Conservation (phyloP, 768 basidiomycete genomes). For the Chalciporus piperatus region DNA sequence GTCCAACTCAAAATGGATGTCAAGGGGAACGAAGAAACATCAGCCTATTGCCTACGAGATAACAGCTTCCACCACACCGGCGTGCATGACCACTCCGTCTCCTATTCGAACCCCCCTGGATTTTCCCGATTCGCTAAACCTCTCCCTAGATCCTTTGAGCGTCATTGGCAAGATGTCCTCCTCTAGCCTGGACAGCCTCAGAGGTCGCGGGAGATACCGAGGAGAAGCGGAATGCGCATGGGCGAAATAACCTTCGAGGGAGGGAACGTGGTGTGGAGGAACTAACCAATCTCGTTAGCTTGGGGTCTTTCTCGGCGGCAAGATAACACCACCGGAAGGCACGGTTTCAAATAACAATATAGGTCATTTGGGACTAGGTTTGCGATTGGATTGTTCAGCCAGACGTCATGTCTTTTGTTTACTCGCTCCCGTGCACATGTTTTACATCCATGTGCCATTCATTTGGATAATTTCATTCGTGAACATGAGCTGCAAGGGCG, state of each 20-base stretch:
- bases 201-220: slow-evolving; percentile 24
- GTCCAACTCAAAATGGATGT: slow-evolving; percentile 19
- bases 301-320: slow-evolving; percentile 9
- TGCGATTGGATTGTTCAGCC: slow-evolving; percentile 7
- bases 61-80: slow-evolving; percentile 4
- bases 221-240: not conserved
- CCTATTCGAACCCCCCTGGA: slow-evolving; percentile 8
- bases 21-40: slow-evolving; percentile 6
- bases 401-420: slow-evolving; percentile 14
- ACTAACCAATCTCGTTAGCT: slow-evolving; percentile 7
- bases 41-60: slow-evolving; percentile 15
- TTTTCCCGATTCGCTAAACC: slow-evolving; percentile 18
- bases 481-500: not conserved
- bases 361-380: not conserved
- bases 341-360: slow-evolving; percentile 19
- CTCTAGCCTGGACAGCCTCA: slow-evolving; percentile 17
- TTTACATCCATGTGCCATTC: slow-evolving; percentile 21
- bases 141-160: slow-evolving; percentile 12
- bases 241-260: slow-evolving; percentile 30
- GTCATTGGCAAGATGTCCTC: slow-evolving; percentile 4
- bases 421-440: slow-evolving; percentile 19
- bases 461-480: slow-evolving; percentile 11
- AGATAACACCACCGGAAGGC: slow-evolving; percentile 20
- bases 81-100: not conserved
- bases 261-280: slow-evolving; percentile 32